Conservation (phyloP, 1,284 basidiomycete species). For the Sporisorium graminicola region DNA sequence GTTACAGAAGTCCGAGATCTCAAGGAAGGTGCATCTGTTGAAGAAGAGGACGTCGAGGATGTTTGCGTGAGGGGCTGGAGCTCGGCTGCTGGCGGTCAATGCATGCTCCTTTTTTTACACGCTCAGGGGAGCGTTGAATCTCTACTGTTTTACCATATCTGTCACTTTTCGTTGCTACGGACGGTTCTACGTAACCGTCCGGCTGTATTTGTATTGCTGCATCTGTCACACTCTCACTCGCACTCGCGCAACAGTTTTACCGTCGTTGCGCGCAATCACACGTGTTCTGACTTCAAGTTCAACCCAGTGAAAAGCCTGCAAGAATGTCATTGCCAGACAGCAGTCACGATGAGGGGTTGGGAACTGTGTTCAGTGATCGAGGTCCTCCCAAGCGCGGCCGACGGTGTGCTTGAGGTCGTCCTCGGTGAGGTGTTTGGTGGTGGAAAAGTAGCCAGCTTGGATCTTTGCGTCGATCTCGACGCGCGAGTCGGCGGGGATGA, state of each 20-base stretch:
- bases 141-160: too few species aligned
- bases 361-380: constrained; percentile 35
- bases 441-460: constrained; percentile 77
- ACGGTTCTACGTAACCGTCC: background rate
- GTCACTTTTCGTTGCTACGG: background rate
- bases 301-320: background rate
- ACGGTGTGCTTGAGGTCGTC: constrained; percentile 73
- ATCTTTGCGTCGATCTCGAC: constrained; percentile 73
- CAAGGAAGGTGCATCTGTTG: constrained; percentile 31
- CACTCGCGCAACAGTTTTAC: background rate
- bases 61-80: constrained; percentile 18
- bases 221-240: background rate
- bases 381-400: constrained; percentile 83
- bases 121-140: background rate
- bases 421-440: constrained; percentile 50
- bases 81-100: background rate
- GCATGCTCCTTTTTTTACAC: background rate
- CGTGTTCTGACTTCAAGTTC: too few species aligned
- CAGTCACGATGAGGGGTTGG: too few species aligned
- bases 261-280: background rate
- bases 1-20: constrained; percentile 44
- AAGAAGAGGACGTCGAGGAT: constrained; percentile 36
- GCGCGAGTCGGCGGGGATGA: constrained; percentile 57
- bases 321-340: background rate
- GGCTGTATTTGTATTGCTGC: background rate